Evolutionary conservation across 2,329 filamentous ascomycete genomes (phyloP).

Genomic region (Fusarium illudens): DNA sequence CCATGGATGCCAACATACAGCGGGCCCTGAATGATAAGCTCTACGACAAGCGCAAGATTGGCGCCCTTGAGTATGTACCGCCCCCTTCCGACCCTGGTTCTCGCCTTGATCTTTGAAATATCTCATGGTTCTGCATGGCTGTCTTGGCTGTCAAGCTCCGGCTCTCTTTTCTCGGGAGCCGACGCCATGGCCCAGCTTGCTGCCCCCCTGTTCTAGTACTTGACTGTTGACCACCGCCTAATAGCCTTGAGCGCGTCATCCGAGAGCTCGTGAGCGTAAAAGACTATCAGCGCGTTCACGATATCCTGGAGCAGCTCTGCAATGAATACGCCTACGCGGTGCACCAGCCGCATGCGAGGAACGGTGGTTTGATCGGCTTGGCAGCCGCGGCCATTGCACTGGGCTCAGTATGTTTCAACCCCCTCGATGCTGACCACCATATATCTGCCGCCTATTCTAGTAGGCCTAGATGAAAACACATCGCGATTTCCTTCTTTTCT

Average conservation of each 20-base stretch:
- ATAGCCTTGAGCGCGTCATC: slow-evolving; percentile 87
- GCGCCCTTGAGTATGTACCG: slow-evolving; percentile 85
- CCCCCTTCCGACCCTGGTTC: not conserved
- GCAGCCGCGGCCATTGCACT: slow-evolving; percentile 96
- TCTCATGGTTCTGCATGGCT: not conserved
- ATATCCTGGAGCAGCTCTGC: slow-evolving; percentile 94
- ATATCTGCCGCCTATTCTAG: not conserved
- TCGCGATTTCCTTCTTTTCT: not conserved
- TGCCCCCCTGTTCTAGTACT: not conserved
- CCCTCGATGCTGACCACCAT: not conserved
- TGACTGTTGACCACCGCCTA: slow-evolving; percentile 12
- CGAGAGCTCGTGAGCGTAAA: slow-evolving; percentile 80
- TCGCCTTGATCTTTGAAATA: not conserved
- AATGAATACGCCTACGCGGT: slow-evolving; percentile 98
- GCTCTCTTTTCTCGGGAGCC: not conserved
- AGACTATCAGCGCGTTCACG: slow-evolving; percentile 82
- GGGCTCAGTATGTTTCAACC: slow-evolving; percentile 73
- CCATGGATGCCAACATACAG: slow-evolving; percentile 89
- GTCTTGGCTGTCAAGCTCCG: not conserved
- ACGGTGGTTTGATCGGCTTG: slow-evolving; percentile 94
- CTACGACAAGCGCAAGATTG: slow-evolving; percentile 97
- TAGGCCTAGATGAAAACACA: not conserved
- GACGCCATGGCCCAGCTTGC: not conserved
- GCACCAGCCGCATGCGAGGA: slow-evolving; percentile 94
- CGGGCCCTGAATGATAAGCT: slow-evolving; percentile 96